Percentiles rank a stretch among this genome's conserved stretches.
Evolutionary conservation across 768 basidiomycete species (phyloP).

Genomic region (Kockovaella imperatae): DNA sequence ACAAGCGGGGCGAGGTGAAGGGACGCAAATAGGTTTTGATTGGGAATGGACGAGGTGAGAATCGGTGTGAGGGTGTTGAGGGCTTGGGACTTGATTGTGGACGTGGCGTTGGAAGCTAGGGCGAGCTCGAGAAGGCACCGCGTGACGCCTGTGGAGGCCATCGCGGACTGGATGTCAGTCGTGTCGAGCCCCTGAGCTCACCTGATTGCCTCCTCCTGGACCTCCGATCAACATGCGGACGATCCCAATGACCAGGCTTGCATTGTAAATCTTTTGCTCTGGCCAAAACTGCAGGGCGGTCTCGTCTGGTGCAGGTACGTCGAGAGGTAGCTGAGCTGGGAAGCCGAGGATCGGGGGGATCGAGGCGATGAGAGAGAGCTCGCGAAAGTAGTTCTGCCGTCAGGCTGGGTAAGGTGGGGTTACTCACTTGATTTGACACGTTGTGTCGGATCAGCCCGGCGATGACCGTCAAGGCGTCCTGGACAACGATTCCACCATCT

Average conservation of each 20-base stretch:
- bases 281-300: conserved; percentile 98
- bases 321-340: conserved; percentile 58
- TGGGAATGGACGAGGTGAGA: conserved; percentile 60
- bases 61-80: conserved; percentile 57
- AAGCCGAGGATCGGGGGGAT: conserved; percentile 55
- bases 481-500: conserved; percentile 78
- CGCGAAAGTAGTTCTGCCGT: conserved; percentile 85
- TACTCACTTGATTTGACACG: conserved; percentile 77
- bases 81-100: conserved; percentile 72
- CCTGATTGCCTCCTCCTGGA: conserved; percentile 47
- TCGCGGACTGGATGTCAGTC: conserved; percentile 31
- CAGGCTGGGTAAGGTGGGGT: conserved; percentile 4
- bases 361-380: conserved; percentile 61
- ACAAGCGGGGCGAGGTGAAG: conserved; percentile 63
- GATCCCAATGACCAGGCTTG: conserved; percentile 67
- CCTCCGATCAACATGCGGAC: conserved; percentile 70
- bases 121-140: conserved; percentile 80
- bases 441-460: conserved; percentile 87
- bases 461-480: conserved; percentile 76
- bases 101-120: conserved; percentile 88
- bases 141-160: conserved; percentile 49
- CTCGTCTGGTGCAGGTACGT: conserved; percentile 55
- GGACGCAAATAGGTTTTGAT: conserved; percentile 63
- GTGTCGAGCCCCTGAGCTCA: conserved; percentile 12
- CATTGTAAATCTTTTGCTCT: conserved; percentile 75